Conservation (phyloP, 495 filamentous ascomycete genomes). For the Aspergillus olivimuriae region DNA sequence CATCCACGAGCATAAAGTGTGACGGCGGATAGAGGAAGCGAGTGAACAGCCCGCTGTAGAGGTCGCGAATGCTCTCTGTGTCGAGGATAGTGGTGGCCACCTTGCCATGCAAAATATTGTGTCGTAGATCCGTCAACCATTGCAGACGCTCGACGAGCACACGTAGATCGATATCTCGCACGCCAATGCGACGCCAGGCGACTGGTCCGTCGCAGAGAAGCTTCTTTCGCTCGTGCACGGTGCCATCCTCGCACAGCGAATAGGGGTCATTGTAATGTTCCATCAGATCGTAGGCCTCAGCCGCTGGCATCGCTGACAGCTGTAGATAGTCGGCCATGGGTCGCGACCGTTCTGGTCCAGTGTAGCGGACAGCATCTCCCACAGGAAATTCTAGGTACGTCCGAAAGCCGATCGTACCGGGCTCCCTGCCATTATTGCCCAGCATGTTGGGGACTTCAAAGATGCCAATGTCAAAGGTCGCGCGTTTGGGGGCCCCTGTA, state of each 20-base stretch:
- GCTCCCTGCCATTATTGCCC: slow-evolving; percentile 61
- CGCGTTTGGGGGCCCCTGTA: slow-evolving; percentile 31
- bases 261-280: slow-evolving; percentile 28
- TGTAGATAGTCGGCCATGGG: slow-evolving; percentile 24
- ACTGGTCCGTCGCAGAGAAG: slow-evolving; percentile 29
- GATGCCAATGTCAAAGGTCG: slow-evolving; percentile 51
- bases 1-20: slow-evolving; percentile 13
- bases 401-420: slow-evolving; percentile 68
- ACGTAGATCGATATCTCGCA: slow-evolving; percentile 31
- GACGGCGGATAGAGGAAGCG: slow-evolving; percentile 37
- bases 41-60: slow-evolving; percentile 40
- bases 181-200: slow-evolving; percentile 38
- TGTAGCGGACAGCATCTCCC: slow-evolving; percentile 51
- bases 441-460: slow-evolving; percentile 69
- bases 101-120: slow-evolving; percentile 27
- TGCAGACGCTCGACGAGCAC: slow-evolving; percentile 37
- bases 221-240: slow-evolving; percentile 28
- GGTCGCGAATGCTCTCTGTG: slow-evolving; percentile 32
- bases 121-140: slow-evolving; percentile 33
- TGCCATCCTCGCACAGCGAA: slow-evolving; percentile 26
- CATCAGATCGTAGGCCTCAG: slow-evolving; percentile 33
- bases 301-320: slow-evolving; percentile 25
- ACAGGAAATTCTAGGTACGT: slow-evolving; percentile 64
- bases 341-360: slow-evolving; percentile 20
- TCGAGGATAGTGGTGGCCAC: slow-evolving; percentile 36